A percentile compares a stretch with the other conserved stretches of the same genome.
These are phyloP conservation scores for Wickerhamiella parazyma DNA, from an alignment of 805 yeast species.

Conservation along the genomic window DNA sequence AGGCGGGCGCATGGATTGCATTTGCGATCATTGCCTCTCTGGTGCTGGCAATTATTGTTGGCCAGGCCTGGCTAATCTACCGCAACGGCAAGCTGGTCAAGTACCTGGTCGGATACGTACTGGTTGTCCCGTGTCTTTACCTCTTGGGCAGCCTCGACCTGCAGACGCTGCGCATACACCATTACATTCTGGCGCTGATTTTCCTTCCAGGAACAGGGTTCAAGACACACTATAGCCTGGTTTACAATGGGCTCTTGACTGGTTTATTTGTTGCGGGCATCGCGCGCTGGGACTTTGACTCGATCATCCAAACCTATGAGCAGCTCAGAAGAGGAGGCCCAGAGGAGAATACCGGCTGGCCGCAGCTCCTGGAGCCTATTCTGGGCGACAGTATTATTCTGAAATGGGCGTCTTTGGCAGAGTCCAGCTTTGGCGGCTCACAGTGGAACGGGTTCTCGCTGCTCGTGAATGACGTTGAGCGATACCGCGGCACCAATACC, in stretches of 20 bases:
- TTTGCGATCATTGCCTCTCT: conserved; percentile 37
- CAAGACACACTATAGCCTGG: conserved; percentile 27
- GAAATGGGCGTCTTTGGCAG: conserved; percentile 17
- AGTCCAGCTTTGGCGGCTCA: not conserved
- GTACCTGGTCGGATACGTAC: conserved; percentile 42
- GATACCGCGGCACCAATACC: conserved; percentile 43
- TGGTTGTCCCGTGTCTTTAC: conserved; percentile 33
- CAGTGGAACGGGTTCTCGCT: conserved; percentile 42
- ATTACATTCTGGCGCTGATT: conserved; percentile 63
- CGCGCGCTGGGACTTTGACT: conserved; percentile 86
- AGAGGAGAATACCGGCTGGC: conserved; percentile 8
- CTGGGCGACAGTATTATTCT: conserved; percentile 15
- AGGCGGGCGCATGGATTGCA: conserved; percentile 65
- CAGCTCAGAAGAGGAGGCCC: conserved; percentile 66
- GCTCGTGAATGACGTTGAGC: conserved; percentile 66
- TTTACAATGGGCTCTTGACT: conserved; percentile 71
- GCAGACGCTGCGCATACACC: conserved; percentile 64
- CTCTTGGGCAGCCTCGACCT: conserved; percentile 44
- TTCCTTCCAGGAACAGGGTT: conserved; percentile 76
- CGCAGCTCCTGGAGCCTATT: conserved; percentile 15
- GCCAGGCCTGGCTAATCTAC: conserved; percentile 76
- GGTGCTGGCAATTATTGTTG: conserved; percentile 41
- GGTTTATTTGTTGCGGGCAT: conserved; percentile 78
- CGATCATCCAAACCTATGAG: conserved; percentile 64
- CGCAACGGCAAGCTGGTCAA: conserved; percentile 40